Percentiles rank a stretch among this genome's conserved stretches.
Conservation (phyloP, 441 rosid genomes). For the Mallotus repandus region DNA sequence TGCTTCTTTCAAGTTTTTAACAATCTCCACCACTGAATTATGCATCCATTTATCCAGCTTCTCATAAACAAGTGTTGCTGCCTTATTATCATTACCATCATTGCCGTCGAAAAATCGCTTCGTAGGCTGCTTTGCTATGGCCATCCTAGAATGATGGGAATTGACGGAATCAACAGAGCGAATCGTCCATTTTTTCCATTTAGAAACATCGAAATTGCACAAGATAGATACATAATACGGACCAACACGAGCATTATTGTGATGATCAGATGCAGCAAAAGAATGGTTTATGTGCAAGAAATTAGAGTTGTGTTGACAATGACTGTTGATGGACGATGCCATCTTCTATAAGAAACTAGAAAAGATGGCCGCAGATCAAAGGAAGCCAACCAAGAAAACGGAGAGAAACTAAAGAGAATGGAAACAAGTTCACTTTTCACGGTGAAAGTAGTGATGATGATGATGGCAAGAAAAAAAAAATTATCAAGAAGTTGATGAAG, state of each 20-base stretch:
- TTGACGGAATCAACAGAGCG: not conserved
- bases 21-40: conserved; percentile 72
- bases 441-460: too few relatives aligned
- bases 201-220: not conserved
- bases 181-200: not conserved
- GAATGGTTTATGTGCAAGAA: not conserved
- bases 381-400: too few relatives aligned
- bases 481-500: too few relatives aligned
- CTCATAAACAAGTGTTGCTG: conserved; percentile 30
- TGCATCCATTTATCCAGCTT: conserved; percentile 74
- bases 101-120: not conserved
- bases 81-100: not conserved
- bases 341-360: conserved; percentile 4
- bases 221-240: not conserved
- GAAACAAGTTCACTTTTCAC: too few relatives aligned
- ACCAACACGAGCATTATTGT: not conserved
- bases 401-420: too few relatives aligned
- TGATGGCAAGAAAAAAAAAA: too few relatives aligned
- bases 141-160: too few relatives aligned
- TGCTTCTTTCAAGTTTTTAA: conserved; percentile 57
- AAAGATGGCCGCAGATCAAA: too few relatives aligned
- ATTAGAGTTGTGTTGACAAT: conserved; percentile 22
- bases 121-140: too few relatives aligned
- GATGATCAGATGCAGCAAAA: not conserved
- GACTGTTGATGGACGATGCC: conserved; percentile 31